These are phyloP conservation scores for Diaporthe aspalathi DNA, from an alignment of 2,329 filamentous ascomycete genomes.

Conservation along the genomic window DNA sequence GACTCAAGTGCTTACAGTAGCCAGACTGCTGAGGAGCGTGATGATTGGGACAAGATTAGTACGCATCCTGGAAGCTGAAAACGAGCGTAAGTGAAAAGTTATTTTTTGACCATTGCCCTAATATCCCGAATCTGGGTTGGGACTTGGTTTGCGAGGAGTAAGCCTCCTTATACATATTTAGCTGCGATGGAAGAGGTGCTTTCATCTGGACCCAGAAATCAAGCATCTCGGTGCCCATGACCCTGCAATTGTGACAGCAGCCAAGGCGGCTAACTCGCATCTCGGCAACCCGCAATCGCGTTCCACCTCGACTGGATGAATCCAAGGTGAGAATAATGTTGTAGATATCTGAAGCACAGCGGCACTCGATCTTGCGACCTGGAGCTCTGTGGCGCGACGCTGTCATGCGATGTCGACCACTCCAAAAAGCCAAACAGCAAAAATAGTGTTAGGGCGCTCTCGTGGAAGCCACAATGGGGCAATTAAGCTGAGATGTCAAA, in stretches of 20 bases:
- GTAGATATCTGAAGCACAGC: not conserved
- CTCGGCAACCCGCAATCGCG: not conserved
- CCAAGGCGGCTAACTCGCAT: not conserved
- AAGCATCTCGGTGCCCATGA: not conserved
- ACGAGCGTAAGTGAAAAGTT: not conserved
- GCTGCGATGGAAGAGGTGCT: not conserved
- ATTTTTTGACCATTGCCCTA: too few species aligned
- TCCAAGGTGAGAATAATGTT: not conserved
- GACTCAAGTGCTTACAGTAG: conserved; percentile 9
- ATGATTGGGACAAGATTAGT: not conserved
- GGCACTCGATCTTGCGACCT: conserved; percentile 5
- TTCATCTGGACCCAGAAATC: conserved; percentile 2
- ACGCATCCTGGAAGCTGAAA: not conserved
- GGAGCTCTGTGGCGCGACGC: conserved; percentile 1
- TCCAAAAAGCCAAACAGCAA: not conserved
- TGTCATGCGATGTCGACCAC: conserved; percentile 4
- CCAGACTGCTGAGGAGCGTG: not conserved
- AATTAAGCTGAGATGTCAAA: not conserved
- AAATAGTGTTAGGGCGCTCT: not conserved
- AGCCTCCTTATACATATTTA: conserved; percentile 5
- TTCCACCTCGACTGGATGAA: conserved; percentile 11
- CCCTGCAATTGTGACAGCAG: not conserved
- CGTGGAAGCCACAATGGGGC: not conserved
- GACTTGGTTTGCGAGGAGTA: not conserved
- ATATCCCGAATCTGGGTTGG: too few species aligned